A percentile compares a stretch with the other conserved stretches of the same genome.
Conservation (phyloP, 1,139 yeast species). For the Nakaseomyces bracarensis region DNA sequence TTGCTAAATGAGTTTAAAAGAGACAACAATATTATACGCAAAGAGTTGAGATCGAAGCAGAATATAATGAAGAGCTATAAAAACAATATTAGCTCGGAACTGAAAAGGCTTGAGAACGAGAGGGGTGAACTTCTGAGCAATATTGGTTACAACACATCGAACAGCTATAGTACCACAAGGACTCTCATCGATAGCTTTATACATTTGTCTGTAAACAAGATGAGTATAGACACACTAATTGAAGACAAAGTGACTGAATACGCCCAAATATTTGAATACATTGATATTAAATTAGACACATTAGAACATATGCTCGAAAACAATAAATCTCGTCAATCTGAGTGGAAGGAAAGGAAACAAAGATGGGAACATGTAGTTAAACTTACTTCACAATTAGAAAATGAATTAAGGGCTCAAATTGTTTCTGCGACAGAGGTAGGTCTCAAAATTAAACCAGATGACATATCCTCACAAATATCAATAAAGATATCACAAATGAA, state of each 20-base stretch:
- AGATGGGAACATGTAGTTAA: background rate
- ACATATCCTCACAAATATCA: background rate
- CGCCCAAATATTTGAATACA: constrained; percentile 14
- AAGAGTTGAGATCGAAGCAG: constrained; percentile 17
- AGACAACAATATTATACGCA: constrained; percentile 20
- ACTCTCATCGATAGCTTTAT: background rate
- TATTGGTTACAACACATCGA: constrained; percentile 17
- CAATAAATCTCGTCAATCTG: background rate
- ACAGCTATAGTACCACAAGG: constrained; percentile 9
- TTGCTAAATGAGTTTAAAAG: constrained; percentile 19
- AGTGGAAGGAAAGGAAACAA: background rate
- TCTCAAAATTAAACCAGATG: background rate
- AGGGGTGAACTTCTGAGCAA: constrained; percentile 15
- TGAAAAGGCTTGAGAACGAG: constrained; percentile 12
- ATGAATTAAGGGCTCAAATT: background rate
- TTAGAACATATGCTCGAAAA: constrained; percentile 4
- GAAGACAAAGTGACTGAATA: constrained; percentile 15
- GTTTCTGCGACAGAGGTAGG: background rate
- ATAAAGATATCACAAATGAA: background rate
- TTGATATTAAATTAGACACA: constrained; percentile 13
- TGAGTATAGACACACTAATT: background rate
- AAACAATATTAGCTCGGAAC: constrained; percentile 12
- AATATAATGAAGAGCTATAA: constrained; percentile 13
- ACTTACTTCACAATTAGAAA: background rate
- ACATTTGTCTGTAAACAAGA: constrained; percentile 4